Percentiles rank a stretch among this genome's conserved stretches.
Conservation (phyloP, 208 protist genomes). For the Leishmania braziliensis region DNA sequence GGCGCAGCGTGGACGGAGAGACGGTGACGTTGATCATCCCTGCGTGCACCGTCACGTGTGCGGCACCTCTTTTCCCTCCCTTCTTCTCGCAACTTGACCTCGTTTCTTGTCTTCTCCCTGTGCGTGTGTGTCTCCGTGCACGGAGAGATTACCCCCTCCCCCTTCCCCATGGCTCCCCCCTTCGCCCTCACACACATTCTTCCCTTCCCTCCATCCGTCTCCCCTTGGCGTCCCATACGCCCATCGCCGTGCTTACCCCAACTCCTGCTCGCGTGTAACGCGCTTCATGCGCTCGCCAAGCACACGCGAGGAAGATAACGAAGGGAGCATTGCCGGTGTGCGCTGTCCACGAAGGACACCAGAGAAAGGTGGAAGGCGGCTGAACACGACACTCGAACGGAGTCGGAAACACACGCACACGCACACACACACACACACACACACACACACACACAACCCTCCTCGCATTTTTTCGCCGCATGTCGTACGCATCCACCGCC, state of each 20-base stretch:
- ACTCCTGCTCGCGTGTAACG: not conserved
- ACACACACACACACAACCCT: not conserved
- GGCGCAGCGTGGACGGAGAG: not conserved
- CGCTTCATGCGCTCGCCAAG: not conserved
- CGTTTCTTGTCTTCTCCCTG: too few species aligned
- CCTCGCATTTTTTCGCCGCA: not conserved
- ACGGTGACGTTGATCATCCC: not conserved
- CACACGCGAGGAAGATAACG: not conserved
- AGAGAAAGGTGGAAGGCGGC: not conserved
- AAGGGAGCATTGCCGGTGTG: not conserved
- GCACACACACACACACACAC: not conserved
- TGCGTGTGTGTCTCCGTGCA: too few species aligned
- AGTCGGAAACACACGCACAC: not conserved
- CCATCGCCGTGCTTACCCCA: not conserved
- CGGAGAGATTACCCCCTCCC: too few species aligned
- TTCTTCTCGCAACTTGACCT: not conserved
- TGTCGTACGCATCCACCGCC: conserved; percentile 43
- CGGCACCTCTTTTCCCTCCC: not conserved
- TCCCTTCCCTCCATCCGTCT: too few species aligned
- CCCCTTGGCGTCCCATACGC: too few species aligned
- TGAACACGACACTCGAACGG: not conserved
- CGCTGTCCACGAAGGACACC: not conserved
- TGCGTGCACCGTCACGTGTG: not conserved
- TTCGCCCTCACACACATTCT: not conserved
- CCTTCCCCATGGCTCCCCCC: not conserved